phyloP scores from a whole-genome alignment of 106 monocot species.

The Amphibolis antarctica region DNA sequence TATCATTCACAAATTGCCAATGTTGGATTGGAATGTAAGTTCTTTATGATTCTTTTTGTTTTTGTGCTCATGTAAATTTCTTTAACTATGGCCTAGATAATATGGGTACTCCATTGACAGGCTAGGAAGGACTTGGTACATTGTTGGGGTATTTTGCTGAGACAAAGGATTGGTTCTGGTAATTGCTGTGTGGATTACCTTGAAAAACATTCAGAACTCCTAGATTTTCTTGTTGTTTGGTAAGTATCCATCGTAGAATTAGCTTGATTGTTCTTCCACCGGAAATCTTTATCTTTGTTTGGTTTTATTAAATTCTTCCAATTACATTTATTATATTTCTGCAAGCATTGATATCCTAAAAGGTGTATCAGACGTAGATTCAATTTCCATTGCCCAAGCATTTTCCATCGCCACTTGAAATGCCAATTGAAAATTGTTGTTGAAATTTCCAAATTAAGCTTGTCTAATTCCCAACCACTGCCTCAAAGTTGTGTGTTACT shows the following conservation, averaged over 20 bases:
- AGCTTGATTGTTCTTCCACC: background rate
- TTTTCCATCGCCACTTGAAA: no score
- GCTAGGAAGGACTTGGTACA: conserved; percentile 81
- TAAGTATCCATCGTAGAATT: conserved; percentile 20
- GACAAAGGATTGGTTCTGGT: conserved; percentile 50
- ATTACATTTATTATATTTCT: no score
- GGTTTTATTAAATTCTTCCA: no score
- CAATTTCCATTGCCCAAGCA: no score
- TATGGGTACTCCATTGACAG: conserved; percentile 25
- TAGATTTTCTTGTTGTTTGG: conserved; percentile 96
- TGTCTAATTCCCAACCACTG: no score
- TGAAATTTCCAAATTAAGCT: no score
- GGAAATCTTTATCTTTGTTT: background rate
- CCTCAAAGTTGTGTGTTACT: no score
- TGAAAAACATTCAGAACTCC: conserved; percentile 72
- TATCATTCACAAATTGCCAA: conserved; percentile 76
- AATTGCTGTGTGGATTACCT: conserved; percentile 81
- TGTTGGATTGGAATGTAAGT: conserved; percentile 89
- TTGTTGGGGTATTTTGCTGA: conserved; percentile 79
- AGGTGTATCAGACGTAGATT: no score
- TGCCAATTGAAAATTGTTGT: no score
- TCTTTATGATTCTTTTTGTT: background rate
- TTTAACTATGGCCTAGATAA: background rate
- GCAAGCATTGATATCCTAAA: no score
- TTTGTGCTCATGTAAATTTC: background rate